Evolutionary conservation across 2,329 filamentous ascomycete species (phyloP).

Genomic region (Xylariaceae sp.): DNA sequence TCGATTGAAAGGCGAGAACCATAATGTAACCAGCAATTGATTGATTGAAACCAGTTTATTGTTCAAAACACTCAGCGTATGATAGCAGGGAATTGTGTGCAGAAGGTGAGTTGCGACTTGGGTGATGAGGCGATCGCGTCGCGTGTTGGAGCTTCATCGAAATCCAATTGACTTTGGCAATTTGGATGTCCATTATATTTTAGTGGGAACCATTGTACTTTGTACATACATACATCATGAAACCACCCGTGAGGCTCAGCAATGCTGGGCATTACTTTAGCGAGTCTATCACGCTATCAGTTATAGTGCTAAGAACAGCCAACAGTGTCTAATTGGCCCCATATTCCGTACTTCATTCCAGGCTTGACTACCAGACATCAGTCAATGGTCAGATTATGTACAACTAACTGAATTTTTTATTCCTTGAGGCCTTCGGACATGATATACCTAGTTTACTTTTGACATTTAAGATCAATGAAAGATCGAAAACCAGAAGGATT

Average conservation of each 20-base stretch:
- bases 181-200: neutral
- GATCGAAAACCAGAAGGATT: too few species aligned
- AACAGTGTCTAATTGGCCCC: too few species aligned
- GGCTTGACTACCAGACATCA: neutral
- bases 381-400: neutral
- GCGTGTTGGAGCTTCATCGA: neutral
- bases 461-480: neutral
- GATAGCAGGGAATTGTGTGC: neutral
- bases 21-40: constrained; percentile 13
- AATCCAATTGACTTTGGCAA: constrained; percentile 1
- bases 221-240: too few species aligned
- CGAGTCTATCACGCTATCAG: constrained; percentile 4
- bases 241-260: neutral
- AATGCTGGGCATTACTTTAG: too few species aligned
- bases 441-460: neutral
- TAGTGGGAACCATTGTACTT: neutral
- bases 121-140: neutral
- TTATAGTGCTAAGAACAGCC: neutral
- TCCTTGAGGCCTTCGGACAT: neutral
- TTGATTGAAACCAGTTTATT: neutral
- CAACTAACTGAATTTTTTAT: too few species aligned
- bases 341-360: neutral
- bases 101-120: neutral
- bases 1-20: constrained; percentile 19
- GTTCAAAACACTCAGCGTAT: neutral